Percentiles rank a stretch among this genome's conserved stretches.
Conservation (phyloP, 495 filamentous ascomycete genomes). For the Annulohypoxylon bovei region DNA sequence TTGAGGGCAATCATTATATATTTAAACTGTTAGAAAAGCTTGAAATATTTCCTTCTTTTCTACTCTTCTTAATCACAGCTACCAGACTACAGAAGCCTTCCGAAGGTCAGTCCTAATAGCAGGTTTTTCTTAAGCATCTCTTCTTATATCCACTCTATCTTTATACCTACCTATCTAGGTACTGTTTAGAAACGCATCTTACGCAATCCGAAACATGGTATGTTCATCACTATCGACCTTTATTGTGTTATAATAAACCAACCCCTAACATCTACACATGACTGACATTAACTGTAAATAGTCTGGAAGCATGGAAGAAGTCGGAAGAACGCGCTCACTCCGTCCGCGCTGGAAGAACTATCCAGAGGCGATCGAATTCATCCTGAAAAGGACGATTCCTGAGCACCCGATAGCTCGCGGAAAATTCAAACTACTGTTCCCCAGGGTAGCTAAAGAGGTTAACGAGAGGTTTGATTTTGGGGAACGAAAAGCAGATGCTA, state of each 20-base stretch:
- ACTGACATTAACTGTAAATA: not conserved
- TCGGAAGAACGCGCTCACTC: not conserved
- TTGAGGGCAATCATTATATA: not conserved
- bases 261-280: not conserved
- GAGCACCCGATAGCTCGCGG: not conserved
- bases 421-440: not conserved
- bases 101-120: not conserved
- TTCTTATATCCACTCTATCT: not conserved
- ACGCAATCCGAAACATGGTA: conserved; percentile 12
- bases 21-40: not conserved
- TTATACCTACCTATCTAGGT: not conserved
- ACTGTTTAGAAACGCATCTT: not conserved
- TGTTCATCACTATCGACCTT: conserved; percentile 1
- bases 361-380: conserved; percentile 15
- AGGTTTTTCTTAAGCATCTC: not conserved
- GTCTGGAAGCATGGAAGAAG: not conserved
- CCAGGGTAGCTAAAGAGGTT: not conserved
- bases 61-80: not conserved
- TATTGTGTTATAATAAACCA: not conserved
- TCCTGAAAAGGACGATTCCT: conserved; percentile 18
- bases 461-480: conserved; percentile 1
- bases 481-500: not conserved
- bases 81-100: not conserved
- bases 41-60: not conserved
- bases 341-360: conserved; percentile 10